phyloP scores from a whole-genome alignment of 2,329 filamentous ascomycete genomes.

The Diaporthe sp. region DNA sequence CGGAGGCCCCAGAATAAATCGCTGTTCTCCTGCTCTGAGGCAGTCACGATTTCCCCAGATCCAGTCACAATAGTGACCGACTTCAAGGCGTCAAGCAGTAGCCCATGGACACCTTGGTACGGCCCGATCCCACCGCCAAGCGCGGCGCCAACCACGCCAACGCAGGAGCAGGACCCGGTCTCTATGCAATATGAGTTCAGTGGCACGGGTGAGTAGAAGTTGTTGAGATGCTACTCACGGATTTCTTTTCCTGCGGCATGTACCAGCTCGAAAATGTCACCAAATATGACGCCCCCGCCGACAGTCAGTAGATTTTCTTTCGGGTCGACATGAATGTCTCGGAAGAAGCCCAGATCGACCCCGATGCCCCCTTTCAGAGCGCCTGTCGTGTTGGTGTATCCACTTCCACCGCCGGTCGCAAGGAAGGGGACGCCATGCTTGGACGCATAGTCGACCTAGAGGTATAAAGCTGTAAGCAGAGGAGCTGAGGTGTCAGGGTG shows the following conservation, averaged over 20 bases:
- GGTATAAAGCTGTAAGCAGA: background rate
- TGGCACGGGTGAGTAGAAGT: background rate
- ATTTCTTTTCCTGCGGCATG: background rate
- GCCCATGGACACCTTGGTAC: background rate
- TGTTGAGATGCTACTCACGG: background rate
- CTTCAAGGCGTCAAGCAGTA: background rate
- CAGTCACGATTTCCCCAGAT: background rate
- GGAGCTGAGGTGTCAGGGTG: background rate
- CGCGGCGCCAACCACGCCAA: background rate
- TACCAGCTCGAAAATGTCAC: background rate
- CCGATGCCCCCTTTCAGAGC: background rate
- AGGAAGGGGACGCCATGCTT: background rate
- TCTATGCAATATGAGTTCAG: background rate
- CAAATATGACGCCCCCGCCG: slow-evolving; percentile 7
- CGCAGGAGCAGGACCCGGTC: background rate
- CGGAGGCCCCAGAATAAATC: slow-evolving; percentile 8
- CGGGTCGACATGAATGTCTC: background rate
- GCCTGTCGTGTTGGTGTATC: slow-evolving; percentile 17
- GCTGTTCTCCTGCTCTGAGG: background rate
- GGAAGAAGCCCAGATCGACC: slow-evolving; percentile 5
- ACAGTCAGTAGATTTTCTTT: background rate
- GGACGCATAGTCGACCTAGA: background rate
- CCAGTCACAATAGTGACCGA: background rate
- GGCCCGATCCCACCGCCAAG: slow-evolving; percentile 3
- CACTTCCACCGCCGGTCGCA: background rate